phyloP scores from a whole-genome alignment of 768 basidiomycete species.

The Cystofilobasidium macerans region DNA sequence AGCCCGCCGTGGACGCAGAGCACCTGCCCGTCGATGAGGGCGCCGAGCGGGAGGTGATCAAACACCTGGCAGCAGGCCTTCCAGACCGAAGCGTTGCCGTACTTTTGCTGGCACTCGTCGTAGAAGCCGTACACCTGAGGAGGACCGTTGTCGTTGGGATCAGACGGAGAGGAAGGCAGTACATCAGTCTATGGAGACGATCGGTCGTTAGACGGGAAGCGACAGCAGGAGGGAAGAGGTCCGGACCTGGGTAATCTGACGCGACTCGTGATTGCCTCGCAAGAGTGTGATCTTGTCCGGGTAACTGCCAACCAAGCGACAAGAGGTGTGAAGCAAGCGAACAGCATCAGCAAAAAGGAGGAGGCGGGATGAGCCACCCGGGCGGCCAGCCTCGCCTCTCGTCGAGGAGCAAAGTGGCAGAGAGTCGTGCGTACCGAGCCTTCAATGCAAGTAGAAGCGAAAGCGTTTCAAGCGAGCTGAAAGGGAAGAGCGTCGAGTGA shows the following conservation, averaged over 20 bases:
- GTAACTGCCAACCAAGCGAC: conserved; percentile 52
- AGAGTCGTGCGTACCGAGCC: conserved; percentile 51
- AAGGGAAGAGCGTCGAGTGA: background rate
- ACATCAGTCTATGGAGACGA: too few relatives aligned
- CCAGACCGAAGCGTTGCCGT: conserved; percentile 90
- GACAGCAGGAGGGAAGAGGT: background rate
- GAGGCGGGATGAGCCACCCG: too few relatives aligned
- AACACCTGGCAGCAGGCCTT: conserved; percentile 95
- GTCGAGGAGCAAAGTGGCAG: too few relatives aligned
- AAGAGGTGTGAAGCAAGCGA: background rate
- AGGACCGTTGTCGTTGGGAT: too few relatives aligned
- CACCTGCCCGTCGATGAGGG: conserved; percentile 83
- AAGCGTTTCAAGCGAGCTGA: conserved; percentile 72
- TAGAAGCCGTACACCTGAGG: conserved; percentile 77
- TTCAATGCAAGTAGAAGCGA: conserved; percentile 79
- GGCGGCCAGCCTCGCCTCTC: too few relatives aligned
- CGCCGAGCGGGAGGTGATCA: conserved; percentile 76
- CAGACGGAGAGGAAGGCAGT: background rate
- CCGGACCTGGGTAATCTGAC: conserved; percentile 86
- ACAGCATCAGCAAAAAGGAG: too few relatives aligned
- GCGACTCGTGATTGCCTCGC: conserved; percentile 89
- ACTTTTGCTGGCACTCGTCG: conserved; percentile 97
- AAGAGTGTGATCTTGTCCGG: conserved; percentile 85
- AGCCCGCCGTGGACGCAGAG: conserved; percentile 94
- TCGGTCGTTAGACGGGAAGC: too few relatives aligned